Evolutionary conservation across 495 filamentous ascomycete species (phyloP).

Genomic region (Penicillium steckii): DNA sequence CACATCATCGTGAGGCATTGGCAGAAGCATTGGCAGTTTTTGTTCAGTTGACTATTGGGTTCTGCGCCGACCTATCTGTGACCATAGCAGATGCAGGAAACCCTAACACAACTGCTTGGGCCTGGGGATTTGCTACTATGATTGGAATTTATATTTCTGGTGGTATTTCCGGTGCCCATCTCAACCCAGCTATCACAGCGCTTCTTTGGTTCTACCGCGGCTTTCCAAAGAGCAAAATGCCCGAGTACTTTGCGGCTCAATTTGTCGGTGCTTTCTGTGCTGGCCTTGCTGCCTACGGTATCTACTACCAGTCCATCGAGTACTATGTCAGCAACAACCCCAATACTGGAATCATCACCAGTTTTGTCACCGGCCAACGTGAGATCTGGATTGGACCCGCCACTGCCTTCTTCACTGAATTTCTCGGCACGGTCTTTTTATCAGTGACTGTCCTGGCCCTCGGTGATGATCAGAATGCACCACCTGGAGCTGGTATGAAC

Average conservation of each 20-base stretch:
- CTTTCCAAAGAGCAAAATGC: conserved; percentile 45
- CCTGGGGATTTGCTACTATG: conserved; percentile 58
- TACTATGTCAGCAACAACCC: conserved; percentile 31
- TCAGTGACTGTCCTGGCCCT: conserved; percentile 49
- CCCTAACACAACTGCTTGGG: conserved; percentile 50
- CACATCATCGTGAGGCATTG: conserved; percentile 48
- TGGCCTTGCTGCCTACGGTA: conserved; percentile 42
- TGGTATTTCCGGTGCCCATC: conserved; percentile 55
- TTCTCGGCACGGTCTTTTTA: conserved; percentile 47
- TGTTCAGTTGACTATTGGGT: conserved; percentile 43
- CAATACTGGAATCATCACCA: conserved; percentile 38
- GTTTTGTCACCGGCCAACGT: conserved; percentile 40
- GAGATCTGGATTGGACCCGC: conserved; percentile 40
- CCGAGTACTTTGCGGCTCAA: conserved; percentile 50
- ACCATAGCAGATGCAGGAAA: conserved; percentile 40
- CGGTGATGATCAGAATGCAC: conserved; percentile 55
- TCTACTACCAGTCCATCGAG: conserved; percentile 49
- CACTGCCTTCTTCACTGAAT: conserved; percentile 53
- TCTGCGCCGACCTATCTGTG: conserved; percentile 49
- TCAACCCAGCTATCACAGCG: conserved; percentile 51
- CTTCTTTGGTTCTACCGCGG: conserved; percentile 52
- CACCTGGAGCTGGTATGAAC: conserved; percentile 54
- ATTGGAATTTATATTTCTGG: conserved; percentile 56
- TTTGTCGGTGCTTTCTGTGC: conserved; percentile 47
- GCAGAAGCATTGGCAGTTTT: conserved; percentile 51